A percentile compares a stretch with the other conserved stretches of the same genome.
Conservation (phyloP, 108 stramenopile species). For the Pseudonitzschia multiseries region DNA sequence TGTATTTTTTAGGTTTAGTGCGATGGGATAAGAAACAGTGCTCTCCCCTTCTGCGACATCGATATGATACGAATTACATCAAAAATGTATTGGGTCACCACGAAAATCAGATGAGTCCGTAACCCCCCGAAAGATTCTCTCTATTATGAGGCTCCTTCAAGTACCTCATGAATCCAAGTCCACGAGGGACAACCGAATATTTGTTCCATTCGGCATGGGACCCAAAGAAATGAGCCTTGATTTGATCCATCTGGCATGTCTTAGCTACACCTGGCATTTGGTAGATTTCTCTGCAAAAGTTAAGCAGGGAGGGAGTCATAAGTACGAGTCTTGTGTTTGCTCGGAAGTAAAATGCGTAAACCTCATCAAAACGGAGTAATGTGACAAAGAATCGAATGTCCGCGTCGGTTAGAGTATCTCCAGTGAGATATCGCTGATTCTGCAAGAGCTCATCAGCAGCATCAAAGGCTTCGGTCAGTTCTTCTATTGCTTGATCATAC, state of each 20-base stretch:
- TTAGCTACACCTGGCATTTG: conserved; percentile 87
- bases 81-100: too few relatives aligned
- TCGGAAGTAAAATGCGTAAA: conserved; percentile 93
- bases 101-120: not conserved
- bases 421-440: conserved; percentile 76
- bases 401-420: conserved; percentile 87
- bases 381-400: conserved; percentile 96
- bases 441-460: conserved; percentile 71
- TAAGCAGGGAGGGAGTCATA: conserved; percentile 82
- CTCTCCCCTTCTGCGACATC: too few relatives aligned
- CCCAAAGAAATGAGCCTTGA: conserved; percentile 94
- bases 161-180: conserved; percentile 61
- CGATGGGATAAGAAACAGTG: too few relatives aligned
- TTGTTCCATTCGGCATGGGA: conserved; percentile 86
- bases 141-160: conserved; percentile 63
- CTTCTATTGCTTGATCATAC: conserved; percentile 89
- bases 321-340: conserved; percentile 80
- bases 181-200: conserved; percentile 79
- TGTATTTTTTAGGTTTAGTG: too few relatives aligned
- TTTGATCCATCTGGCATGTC: conserved; percentile 92
- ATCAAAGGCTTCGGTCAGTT: conserved; percentile 90
- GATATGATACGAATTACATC: too few relatives aligned
- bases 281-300: conserved; percentile 95
- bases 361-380: conserved; percentile 93
- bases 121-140: conserved; percentile 10